A percentile compares a stretch with the other conserved stretches of the same genome.
phyloP scores from a whole-genome alignment of 768 basidiomycete genomes.

The Cystobasidium onofrii region DNA sequence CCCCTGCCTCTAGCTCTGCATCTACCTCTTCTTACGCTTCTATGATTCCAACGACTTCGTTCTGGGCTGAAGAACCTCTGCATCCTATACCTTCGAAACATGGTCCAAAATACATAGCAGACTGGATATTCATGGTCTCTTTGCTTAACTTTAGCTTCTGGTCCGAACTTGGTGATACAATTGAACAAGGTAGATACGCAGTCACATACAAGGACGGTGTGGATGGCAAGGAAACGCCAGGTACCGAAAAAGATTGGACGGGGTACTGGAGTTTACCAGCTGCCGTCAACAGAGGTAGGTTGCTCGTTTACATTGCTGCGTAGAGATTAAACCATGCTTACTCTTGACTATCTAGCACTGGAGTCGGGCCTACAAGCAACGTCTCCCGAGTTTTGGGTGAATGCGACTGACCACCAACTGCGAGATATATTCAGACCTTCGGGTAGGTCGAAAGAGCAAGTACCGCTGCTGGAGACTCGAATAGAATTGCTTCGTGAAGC shows the following conservation, averaged over 20 bases:
- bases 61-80: constrained; percentile 24
- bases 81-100: constrained; percentile 26
- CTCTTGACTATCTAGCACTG: constrained; percentile 52
- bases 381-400: constrained; percentile 62
- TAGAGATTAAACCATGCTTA: not conserved
- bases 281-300: constrained; percentile 54
- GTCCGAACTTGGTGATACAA: constrained; percentile 56
- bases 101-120: constrained; percentile 44
- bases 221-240: constrained; percentile 47
- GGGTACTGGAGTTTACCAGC: constrained; percentile 86
- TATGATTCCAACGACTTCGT: not conserved
- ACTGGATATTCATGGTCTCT: constrained; percentile 85
- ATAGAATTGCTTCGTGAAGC: constrained; percentile 70
- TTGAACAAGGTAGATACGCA: constrained; percentile 53
- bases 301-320: not conserved
- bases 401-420: constrained; percentile 48
- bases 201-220: constrained; percentile 69
- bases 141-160: constrained; percentile 83
- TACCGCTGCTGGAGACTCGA: constrained; percentile 65
- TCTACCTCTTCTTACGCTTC: not conserved
- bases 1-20: not conserved
- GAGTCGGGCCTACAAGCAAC: constrained; percentile 70
- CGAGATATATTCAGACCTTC: constrained; percentile 46
- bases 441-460: constrained; percentile 52
- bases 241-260: constrained; percentile 54